Conservation (phyloP, 129 eudicot genomes). For the Calendula officinalis region DNA sequence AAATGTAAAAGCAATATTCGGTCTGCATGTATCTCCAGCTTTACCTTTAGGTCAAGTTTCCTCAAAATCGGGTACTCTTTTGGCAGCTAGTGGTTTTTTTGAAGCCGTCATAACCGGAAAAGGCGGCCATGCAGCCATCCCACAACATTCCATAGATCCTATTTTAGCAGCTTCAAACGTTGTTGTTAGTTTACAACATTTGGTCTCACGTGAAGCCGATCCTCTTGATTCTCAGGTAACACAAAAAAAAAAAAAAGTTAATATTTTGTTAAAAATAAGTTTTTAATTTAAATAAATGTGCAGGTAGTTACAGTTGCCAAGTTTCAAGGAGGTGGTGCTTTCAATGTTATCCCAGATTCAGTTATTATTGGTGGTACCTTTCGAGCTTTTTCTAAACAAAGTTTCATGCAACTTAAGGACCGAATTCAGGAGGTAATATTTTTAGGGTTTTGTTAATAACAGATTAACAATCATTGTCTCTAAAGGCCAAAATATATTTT, state of each 20-base stretch:
- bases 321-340: slow-evolving; percentile 60
- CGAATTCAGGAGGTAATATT: slow-evolving; percentile 54
- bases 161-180: slow-evolving; percentile 48
- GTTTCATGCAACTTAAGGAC: slow-evolving; percentile 38
- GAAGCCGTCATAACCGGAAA: slow-evolving; percentile 54
- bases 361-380: slow-evolving; percentile 67
- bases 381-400: slow-evolving; percentile 43
- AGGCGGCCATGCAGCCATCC: slow-evolving; percentile 72
- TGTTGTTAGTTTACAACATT: slow-evolving; percentile 48
- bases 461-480: background rate
- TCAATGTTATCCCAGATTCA: slow-evolving; percentile 55
- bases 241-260: background rate
- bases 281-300: background rate
- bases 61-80: slow-evolving; percentile 35
- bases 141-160: slow-evolving; percentile 56
- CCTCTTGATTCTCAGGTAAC: slow-evolving; percentile 59
- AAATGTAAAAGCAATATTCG: slow-evolving; percentile 53
- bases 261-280: background rate
- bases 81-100: slow-evolving; percentile 53
- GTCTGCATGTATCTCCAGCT: slow-evolving; percentile 34
- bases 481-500: background rate
- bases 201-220: slow-evolving; percentile 56
- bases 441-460: background rate
- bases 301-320: slow-evolving; percentile 68
- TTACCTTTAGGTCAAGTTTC: slow-evolving; percentile 42